A percentile compares a stretch with the other conserved stretches of the same genome.
These are phyloP conservation scores for Chaetomiaceae sp. DNA, from an alignment of 2,329 filamentous ascomycete genomes.

Conservation along the genomic window DNA sequence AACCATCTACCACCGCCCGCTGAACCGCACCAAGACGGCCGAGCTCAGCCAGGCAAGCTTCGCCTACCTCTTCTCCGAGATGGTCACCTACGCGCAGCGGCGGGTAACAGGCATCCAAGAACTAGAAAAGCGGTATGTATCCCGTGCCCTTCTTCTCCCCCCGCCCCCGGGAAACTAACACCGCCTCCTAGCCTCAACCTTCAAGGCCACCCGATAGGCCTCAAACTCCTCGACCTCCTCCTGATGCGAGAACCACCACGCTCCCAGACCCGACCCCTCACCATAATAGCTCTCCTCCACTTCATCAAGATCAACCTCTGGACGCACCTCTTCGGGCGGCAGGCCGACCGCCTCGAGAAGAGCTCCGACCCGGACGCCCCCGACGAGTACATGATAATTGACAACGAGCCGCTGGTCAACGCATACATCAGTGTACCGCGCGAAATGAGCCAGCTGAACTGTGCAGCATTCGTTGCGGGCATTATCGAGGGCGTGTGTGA, in stretches of 20 bases:
- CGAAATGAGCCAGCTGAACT: constrained; percentile 96
- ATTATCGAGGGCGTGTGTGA: constrained; percentile 96
- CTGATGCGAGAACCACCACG: constrained; percentile 74
- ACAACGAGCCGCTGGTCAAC: constrained; percentile 96
- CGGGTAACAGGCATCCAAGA: constrained; percentile 90
- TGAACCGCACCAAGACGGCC: constrained; percentile 82
- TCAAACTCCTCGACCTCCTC: constrained; percentile 91
- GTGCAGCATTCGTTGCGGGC: constrained; percentile 90
- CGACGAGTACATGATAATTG: constrained; percentile 98
- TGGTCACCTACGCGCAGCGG: constrained; percentile 91
- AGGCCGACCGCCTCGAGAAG: constrained; percentile 90
- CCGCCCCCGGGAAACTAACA: not conserved
- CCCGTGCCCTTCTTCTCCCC: not conserved
- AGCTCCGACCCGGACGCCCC: constrained; percentile 74
- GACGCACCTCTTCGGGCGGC: constrained; percentile 84
- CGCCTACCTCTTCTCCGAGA: constrained; percentile 92
- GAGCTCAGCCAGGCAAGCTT: constrained; percentile 93
- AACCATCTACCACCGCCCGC: constrained; percentile 93
- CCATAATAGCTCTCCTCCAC: constrained; percentile 86
- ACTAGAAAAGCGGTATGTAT: constrained; percentile 74
- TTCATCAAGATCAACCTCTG: constrained; percentile 92
- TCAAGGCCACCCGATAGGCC: constrained; percentile 89
- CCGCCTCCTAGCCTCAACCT: constrained; percentile 70
- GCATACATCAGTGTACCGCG: constrained; percentile 87
- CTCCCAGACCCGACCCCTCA: constrained; percentile 71